phyloP scores from a whole-genome alignment of 495 filamentous ascomycete genomes.

The Penicillium lagena region DNA sequence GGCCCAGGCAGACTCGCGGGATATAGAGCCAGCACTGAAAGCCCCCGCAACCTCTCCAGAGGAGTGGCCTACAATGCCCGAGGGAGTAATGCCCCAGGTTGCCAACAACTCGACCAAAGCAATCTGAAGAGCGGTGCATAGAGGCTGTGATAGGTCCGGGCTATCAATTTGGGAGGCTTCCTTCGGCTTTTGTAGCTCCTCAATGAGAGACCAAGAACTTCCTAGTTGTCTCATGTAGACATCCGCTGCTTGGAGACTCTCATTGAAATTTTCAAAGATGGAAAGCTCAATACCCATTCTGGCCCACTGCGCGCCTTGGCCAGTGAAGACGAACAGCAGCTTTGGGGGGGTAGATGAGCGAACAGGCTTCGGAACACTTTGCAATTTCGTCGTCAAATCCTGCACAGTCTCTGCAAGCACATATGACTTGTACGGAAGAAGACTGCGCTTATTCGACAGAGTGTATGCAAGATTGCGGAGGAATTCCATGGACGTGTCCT shows the following conservation, averaged over 20 bases:
- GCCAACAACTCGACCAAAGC: slow-evolving; percentile 24
- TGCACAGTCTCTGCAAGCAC: too few relatives aligned
- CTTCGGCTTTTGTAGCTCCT: slow-evolving; percentile 7
- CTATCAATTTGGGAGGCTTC: slow-evolving; percentile 7
- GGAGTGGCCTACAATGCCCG: slow-evolving; percentile 50
- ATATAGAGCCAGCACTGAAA: slow-evolving; percentile 19
- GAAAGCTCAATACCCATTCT: slow-evolving; percentile 30
- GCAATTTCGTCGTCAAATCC: neutral
- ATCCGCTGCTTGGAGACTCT: slow-evolving; percentile 9
- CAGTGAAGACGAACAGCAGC: slow-evolving; percentile 28
- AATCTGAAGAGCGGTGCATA: slow-evolving; percentile 26
- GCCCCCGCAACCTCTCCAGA: slow-evolving; percentile 51
- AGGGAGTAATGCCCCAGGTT: slow-evolving; percentile 18
- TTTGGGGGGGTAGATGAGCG: neutral
- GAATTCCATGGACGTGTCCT: too few relatives aligned
- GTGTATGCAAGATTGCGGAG: too few relatives aligned
- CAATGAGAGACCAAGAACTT: slow-evolving; percentile 3
- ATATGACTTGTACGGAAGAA: too few relatives aligned
- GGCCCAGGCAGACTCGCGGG: slow-evolving; percentile 30
- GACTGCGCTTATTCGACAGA: too few relatives aligned
- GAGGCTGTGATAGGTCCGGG: slow-evolving; percentile 9
- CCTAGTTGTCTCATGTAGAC: slow-evolving; percentile 16
- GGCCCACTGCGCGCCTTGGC: slow-evolving; percentile 38
- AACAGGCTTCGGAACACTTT: slow-evolving; percentile 2
- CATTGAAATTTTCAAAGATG: slow-evolving; percentile 22